Evolutionary conservation across 140 eudicot genomes (phyloP).

Genomic region (Senecio squalidus): DNA sequence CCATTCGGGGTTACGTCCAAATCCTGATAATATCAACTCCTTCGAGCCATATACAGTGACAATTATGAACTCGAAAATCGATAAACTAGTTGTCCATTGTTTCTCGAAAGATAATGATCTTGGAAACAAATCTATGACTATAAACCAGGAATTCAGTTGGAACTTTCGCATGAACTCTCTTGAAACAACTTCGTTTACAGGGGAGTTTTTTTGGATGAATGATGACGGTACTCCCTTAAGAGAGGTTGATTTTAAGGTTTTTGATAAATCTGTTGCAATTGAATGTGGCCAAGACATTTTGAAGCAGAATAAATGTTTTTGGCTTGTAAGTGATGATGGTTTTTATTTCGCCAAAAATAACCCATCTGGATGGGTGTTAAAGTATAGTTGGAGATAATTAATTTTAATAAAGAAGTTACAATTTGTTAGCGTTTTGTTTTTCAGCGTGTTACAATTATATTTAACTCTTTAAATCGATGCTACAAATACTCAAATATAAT

Average conservation of each 20-base stretch:
- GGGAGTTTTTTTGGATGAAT: constrained; percentile 5
- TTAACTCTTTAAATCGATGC: no score
- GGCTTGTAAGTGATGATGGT: constrained; percentile 1
- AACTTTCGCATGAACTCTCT: constrained; percentile 1
- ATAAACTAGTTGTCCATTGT: neutral
- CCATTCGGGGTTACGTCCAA: neutral
- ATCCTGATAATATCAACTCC: neutral
- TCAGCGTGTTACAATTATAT: no score
- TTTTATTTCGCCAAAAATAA: constrained; percentile 3
- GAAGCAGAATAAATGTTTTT: neutral
- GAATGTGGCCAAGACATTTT: neutral
- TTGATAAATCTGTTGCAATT: neutral
- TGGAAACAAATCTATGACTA: neutral
- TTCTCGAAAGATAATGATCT: constrained; percentile 4
- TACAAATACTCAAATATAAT: no score
- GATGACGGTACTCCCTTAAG: neutral
- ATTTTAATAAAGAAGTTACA: no score
- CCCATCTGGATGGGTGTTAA: no score
- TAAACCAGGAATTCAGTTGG: neutral
- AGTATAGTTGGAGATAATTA: no score
- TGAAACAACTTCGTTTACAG: no score
- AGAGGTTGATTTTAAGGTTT: constrained; percentile 1
- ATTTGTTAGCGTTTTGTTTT: no score
- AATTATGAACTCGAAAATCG: neutral
- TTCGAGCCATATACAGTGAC: constrained; percentile 4